Evolutionary conservation across 2,329 filamentous ascomycete genomes (phyloP).

Genomic region (Cryphonectria parasitica): DNA sequence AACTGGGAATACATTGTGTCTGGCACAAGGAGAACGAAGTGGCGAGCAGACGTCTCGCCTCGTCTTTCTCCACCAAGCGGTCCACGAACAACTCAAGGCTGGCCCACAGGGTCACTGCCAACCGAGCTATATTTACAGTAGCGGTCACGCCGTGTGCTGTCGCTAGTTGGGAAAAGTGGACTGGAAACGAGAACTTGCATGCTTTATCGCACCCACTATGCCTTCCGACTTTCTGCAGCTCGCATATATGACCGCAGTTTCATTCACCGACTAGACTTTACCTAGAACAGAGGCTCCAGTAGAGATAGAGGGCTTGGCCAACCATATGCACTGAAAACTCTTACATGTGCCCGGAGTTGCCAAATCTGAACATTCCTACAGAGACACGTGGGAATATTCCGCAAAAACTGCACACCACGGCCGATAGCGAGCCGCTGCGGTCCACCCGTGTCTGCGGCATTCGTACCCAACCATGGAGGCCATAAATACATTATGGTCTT

Average conservation of each 20-base stretch:
- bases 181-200: neutral
- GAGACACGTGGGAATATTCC: neutral
- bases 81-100: constrained; percentile 1
- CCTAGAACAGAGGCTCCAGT: neutral
- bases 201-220: neutral
- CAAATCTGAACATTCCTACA: neutral
- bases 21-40: neutral
- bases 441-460: neutral
- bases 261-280: neutral
- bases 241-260: neutral
- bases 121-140: neutral
- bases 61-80: neutral
- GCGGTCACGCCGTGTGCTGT: neutral
- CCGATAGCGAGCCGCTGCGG: neutral
- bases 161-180: neutral
- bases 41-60: neutral
- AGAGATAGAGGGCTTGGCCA: neutral
- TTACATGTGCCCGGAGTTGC: constrained; percentile 1
- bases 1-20: neutral
- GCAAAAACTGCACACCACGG: neutral
- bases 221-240: constrained; percentile 5
- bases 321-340: neutral
- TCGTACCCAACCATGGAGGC: neutral
- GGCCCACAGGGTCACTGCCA: constrained; percentile 5
- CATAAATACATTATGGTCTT: neutral